Evolutionary conservation across 441 rosid genomes (phyloP).

Genomic region (Populus trichocarpa): DNA sequence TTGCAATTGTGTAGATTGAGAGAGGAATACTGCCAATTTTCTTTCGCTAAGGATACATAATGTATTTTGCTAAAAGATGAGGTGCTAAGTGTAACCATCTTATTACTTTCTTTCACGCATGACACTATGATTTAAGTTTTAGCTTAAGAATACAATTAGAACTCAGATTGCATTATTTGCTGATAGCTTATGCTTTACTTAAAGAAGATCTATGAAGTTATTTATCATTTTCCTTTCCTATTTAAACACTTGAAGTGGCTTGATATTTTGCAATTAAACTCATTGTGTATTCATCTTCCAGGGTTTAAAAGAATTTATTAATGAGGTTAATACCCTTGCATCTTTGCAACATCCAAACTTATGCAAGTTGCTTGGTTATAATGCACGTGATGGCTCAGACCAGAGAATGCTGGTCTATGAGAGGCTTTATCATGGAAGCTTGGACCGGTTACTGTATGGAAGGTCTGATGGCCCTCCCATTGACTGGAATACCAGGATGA

Average conservation of each 20-base stretch:
- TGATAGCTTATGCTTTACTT: too few species aligned
- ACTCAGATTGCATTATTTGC: not conserved
- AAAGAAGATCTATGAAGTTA: not conserved
- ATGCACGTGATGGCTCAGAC: conserved; percentile 80
- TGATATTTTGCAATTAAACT: not conserved
- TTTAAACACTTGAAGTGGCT: not conserved
- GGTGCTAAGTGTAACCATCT: not conserved
- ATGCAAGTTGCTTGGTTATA: conserved; percentile 84
- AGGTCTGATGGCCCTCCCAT: conserved; percentile 93
- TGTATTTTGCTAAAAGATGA: not conserved
- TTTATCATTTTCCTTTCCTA: not conserved
- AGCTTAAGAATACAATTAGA: not conserved
- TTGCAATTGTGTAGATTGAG: too few species aligned
- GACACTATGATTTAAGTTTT: not conserved
- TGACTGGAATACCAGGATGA: conserved; percentile 97
- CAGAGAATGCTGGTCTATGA: conserved; percentile 84
- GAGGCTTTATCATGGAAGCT: conserved; percentile 87
- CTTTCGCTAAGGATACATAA: too few species aligned
- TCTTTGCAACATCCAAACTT: conserved; percentile 90
- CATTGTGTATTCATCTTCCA: conserved; percentile 23
- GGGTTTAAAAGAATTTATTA: conserved; percentile 75
- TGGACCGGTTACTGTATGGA: conserved; percentile 78
- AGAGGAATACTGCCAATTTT: too few species aligned
- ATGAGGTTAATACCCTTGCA: conserved; percentile 79
- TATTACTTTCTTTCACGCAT: not conserved